Evolutionary conservation across 2,329 filamentous ascomycete genomes (phyloP).

Genomic region (Didymella segeticola): DNA sequence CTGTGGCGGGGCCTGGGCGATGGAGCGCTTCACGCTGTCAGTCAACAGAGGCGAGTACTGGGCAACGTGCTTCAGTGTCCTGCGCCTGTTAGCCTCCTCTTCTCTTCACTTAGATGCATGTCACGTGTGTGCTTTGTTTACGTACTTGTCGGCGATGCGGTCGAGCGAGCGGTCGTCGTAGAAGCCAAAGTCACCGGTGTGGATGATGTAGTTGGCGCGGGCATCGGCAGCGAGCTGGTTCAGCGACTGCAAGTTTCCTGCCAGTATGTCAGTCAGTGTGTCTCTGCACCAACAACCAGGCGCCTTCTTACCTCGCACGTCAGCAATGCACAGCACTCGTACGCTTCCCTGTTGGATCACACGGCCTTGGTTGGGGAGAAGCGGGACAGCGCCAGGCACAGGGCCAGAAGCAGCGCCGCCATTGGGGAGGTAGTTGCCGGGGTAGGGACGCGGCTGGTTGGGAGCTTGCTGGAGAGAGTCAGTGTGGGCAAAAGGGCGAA

Average conservation of each 20-base stretch:
- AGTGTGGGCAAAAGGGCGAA: conserved; percentile 22
- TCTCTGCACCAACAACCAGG: fast-evolving
- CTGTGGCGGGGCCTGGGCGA: conserved; percentile 71
- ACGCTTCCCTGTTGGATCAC: conserved; percentile 58
- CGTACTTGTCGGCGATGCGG: conserved; percentile 96
- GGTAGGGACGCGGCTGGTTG: conserved; percentile 59
- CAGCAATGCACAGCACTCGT: conserved; percentile 59
- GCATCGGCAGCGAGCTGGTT: conserved; percentile 97
- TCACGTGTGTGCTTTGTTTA: conserved; percentile 22
- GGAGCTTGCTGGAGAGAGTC: conserved; percentile 54
- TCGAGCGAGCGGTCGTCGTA: conserved; percentile 96
- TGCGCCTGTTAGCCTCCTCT: conserved; percentile 49
- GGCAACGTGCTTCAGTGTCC: conserved; percentile 96
- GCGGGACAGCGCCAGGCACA: conserved; percentile 53
- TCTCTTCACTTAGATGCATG: conserved; percentile 1
- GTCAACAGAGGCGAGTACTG: conserved; percentile 96
- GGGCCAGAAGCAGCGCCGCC: conserved; percentile 53
- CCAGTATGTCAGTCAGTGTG: conserved; percentile 16
- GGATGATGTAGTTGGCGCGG: conserved; percentile 95
- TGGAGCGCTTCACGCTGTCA: conserved; percentile 72
- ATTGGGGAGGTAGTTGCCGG: conserved; percentile 56
- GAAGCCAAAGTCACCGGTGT: conserved; percentile 98
- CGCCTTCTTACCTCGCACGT: conserved; percentile 55
- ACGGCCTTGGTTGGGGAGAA: conserved; percentile 61
- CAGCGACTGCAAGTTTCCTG: conserved; percentile 92